phyloP scores from a whole-genome alignment of 2,329 filamentous ascomycete species.

The Allantophomopsis lycopodina region DNA sequence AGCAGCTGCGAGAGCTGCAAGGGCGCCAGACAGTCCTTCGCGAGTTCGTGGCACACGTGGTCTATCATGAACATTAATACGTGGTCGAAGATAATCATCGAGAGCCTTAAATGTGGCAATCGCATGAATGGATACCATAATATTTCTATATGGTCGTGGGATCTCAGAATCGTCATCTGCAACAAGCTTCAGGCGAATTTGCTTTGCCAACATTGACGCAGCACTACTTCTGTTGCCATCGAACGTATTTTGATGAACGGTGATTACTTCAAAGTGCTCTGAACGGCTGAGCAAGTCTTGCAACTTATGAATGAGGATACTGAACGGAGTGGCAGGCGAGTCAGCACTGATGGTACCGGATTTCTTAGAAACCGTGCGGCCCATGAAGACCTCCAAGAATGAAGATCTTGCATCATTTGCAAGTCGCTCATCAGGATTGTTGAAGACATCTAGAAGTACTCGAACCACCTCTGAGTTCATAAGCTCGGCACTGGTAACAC shows the following conservation, averaged over 20 bases:
- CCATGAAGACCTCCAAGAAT: slow-evolving; percentile 91
- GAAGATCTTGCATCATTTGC: slow-evolving; percentile 60
- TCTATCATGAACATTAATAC: slow-evolving; percentile 71
- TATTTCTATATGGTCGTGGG: slow-evolving; percentile 74
- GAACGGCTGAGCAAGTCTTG: slow-evolving; percentile 93
- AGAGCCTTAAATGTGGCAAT: slow-evolving; percentile 96
- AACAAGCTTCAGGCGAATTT: slow-evolving; percentile 76
- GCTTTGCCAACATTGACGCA: slow-evolving; percentile 91
- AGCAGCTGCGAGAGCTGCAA: slow-evolving; percentile 68
- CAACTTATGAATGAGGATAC: slow-evolving; percentile 81
- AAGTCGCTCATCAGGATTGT: slow-evolving; percentile 47
- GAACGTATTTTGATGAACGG: slow-evolving; percentile 83
- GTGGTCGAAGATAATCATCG: slow-evolving; percentile 86
- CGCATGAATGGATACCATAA: slow-evolving; percentile 97
- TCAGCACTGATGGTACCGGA: slow-evolving; percentile 49
- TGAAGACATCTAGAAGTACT: slow-evolving; percentile 71
- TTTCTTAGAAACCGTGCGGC: slow-evolving; percentile 47
- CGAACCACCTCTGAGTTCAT: slow-evolving; percentile 83
- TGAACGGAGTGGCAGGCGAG: slow-evolving; percentile 72
- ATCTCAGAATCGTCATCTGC: slow-evolving; percentile 88
- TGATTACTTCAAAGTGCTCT: slow-evolving; percentile 95
- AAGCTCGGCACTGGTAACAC: slow-evolving; percentile 89
- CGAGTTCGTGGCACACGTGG: slow-evolving; percentile 44
- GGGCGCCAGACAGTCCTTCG: slow-evolving; percentile 50
- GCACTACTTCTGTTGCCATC: slow-evolving; percentile 85